Base-by-base conservation (phyloP, 2,329 filamentous ascomycete species). In the Pyrenochaeta sp. region DNA sequence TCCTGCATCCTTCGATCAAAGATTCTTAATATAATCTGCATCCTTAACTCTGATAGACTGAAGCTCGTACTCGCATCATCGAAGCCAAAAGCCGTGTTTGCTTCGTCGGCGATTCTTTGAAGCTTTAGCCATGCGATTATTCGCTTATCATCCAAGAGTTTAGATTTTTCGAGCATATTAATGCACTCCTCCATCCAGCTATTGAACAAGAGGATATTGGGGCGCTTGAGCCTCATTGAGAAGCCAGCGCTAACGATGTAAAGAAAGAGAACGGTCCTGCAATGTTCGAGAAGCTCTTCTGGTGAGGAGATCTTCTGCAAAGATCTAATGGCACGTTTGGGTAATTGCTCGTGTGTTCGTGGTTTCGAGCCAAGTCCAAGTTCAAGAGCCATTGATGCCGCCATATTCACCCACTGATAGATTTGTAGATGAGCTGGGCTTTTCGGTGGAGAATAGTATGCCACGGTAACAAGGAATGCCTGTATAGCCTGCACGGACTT, bases 11-110 rank as follows among this genome's bases (percentile, higher is more conserved):
- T 45, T 17, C 70, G 61, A 18, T 75, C 73, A 27, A 75, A 75
- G n/a, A 71, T 66, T 17, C 68, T 62, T 17, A 75, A 37, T 30
- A 75, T 73, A 10, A 72, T 71, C 27, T 73, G 72, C 60, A 75
- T 62, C 7, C 73, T 64, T 9, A 75, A 49, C 36, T 73, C 73
- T 1, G 71, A 73, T 3, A 75, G 60, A 45, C 65, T 71, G 41
- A 75, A 75, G 52, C 70, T 74, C 4, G 73, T 75, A 31, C 70
- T 74, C 7, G 71, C 71, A 36, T 75, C 73, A 37, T 75, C 73
- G 21, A 75, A 74, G 10, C 72, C 73, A 49, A 74, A 75, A 1
- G 72, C 72, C 4, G 69, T 73, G 20, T 72, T 69, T 4, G 72
- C 70, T 56, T 75, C 73, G 42, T 75, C 73, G 7, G 71, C 70